Conservation (phyloP, 345 rosid genomes). For the Trapa incisa region DNA sequence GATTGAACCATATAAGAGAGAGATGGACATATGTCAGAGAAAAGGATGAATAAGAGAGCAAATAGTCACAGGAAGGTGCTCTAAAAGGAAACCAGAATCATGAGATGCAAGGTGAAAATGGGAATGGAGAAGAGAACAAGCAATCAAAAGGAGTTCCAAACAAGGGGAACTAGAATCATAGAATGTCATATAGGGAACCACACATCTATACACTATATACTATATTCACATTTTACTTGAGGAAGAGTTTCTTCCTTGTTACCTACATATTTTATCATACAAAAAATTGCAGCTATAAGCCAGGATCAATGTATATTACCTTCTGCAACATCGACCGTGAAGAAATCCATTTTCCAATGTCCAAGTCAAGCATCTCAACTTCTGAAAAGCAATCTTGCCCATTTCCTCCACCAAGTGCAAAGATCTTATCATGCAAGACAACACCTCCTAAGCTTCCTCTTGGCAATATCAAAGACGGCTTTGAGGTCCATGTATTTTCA, state of each 20-base stretch:
- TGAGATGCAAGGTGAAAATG: neutral
- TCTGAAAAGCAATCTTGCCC: conserved; percentile 35
- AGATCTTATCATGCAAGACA: conserved; percentile 35
- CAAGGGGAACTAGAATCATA: neutral
- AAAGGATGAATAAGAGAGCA: neutral
- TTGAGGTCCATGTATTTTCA: conserved; percentile 41
- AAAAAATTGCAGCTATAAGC: neutral
- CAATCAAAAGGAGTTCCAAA: neutral
- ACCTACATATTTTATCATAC: neutral
- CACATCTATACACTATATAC: neutral
- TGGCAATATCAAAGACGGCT: conserved; percentile 33
- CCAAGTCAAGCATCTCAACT: conserved; percentile 77
- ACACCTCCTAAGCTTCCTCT: conserved; percentile 66
- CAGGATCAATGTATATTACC: conserved; percentile 21
- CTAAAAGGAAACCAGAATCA: neutral
- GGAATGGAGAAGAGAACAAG: neutral
- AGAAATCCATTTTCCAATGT: conserved; percentile 54
- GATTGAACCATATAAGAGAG: neutral
- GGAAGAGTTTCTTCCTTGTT: neutral
- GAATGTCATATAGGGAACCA: neutral
- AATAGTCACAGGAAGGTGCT: neutral
- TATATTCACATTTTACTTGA: neutral
- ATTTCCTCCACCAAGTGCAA: conserved; percentile 70
- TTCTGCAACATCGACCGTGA: conserved; percentile 48
- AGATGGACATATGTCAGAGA: neutral